Evolutionary conservation across 495 filamentous ascomycete genomes (phyloP).

Genomic region (Hypoxylon lienhwacheense): DNA sequence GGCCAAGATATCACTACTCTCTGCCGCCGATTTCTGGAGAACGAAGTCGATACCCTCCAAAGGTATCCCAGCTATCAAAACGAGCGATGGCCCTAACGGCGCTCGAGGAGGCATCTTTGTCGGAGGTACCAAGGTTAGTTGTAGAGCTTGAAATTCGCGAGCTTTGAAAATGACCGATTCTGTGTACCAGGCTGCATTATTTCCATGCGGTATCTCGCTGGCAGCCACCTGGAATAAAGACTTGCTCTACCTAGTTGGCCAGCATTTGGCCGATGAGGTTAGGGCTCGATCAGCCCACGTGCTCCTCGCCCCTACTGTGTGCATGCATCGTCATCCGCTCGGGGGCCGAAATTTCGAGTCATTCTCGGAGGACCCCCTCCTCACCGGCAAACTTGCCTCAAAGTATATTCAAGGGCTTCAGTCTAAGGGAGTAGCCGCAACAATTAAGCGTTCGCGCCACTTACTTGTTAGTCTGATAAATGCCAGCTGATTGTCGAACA

Average conservation of each 20-base stretch:
- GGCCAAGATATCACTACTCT: slow-evolving; percentile 58
- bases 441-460: slow-evolving; percentile 66
- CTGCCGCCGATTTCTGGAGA: slow-evolving; percentile 78
- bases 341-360: slow-evolving; percentile 86
- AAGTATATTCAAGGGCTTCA: slow-evolving; percentile 75
- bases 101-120: slow-evolving; percentile 72
- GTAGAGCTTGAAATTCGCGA: not conserved
- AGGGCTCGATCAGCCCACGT: slow-evolving; percentile 74
- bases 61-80: slow-evolving; percentile 70
- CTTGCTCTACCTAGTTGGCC: slow-evolving; percentile 67
- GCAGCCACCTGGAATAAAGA: slow-evolving; percentile 78
- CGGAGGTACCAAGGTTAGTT: slow-evolving; percentile 61
- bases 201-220: slow-evolving; percentile 74
- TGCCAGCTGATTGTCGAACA: slow-evolving; percentile 38
- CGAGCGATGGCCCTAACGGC: slow-evolving; percentile 79
- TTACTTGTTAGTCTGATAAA: not conserved
- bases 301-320: slow-evolving; percentile 78
- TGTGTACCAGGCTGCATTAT: slow-evolving; percentile 67
- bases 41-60: slow-evolving; percentile 68
- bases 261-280: slow-evolving; percentile 70
- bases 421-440: slow-evolving; percentile 71
- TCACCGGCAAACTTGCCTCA: slow-evolving; percentile 75
- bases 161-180: slow-evolving; percentile 33
- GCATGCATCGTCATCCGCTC: slow-evolving; percentile 78
- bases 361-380: slow-evolving; percentile 79